A percentile compares a stretch with the other conserved stretches of the same genome.
Conservation (phyloP, 148 eudicot species). For the Arctostaphylos glauca region DNA sequence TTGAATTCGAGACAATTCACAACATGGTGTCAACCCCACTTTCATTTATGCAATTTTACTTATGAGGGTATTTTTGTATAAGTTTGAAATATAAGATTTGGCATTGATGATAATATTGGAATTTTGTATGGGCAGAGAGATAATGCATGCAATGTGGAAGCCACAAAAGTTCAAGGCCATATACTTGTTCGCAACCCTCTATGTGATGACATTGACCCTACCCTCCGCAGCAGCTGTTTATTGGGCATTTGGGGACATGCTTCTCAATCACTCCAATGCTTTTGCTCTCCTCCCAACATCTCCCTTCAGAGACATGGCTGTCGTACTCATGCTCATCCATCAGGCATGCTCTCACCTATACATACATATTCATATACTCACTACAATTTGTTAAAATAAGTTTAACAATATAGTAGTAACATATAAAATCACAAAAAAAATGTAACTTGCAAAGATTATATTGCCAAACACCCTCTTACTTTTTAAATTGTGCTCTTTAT, state of each 20-base stretch:
- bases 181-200: constrained; percentile 67
- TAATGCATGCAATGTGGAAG: constrained; percentile 99
- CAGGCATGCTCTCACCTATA: constrained; percentile 42
- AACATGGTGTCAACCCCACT: neutral
- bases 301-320: constrained; percentile 83
- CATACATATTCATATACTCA: neutral
- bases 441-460: no score
- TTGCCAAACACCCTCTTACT: no score
- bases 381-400: no score
- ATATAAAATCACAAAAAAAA: no score
- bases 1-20: neutral
- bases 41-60: neutral
- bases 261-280: constrained; percentile 89
- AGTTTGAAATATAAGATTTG: neutral
- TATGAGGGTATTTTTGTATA: neutral
- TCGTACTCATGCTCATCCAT: constrained; percentile 88
- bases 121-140: constrained; percentile 47
- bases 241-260: constrained; percentile 87
- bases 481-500: no score
- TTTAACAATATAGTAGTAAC: no score
- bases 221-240: constrained; percentile 89
- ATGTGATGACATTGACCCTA: constrained; percentile 74
- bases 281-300: constrained; percentile 79
- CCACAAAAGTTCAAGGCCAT: constrained; percentile 93
- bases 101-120: neutral